phyloP scores from a whole-genome alignment of 768 basidiomycete species.

The Brasilioporus rufonigricans region DNA sequence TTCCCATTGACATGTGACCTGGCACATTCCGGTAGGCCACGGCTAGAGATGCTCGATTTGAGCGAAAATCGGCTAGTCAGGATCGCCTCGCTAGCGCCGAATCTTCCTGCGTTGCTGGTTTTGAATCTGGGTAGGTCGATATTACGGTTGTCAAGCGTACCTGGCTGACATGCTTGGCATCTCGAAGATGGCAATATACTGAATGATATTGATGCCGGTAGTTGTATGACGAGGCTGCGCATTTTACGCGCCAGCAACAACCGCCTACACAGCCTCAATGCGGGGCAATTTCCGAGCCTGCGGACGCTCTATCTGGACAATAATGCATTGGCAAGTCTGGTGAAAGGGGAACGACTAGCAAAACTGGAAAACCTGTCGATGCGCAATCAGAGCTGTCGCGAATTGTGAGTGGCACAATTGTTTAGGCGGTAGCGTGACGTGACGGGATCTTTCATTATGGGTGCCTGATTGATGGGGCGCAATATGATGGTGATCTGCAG shows the following conservation, averaged over 20 bases:
- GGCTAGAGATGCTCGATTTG: conserved; percentile 80
- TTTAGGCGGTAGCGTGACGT: conserved; percentile 26
- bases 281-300: conserved; percentile 61
- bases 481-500: conserved; percentile 36
- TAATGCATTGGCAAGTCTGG: conserved; percentile 57
- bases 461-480: conserved; percentile 36
- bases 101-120: conserved; percentile 57
- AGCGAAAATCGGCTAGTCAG: conserved; percentile 67
- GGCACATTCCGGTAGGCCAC: conserved; percentile 36
- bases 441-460: conserved; percentile 38
- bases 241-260: conserved; percentile 86
- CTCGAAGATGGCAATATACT: conserved; percentile 72
- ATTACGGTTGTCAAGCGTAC: conserved; percentile 10
- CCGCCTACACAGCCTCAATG: conserved; percentile 63
- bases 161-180: conserved; percentile 17
- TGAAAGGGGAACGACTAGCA: conserved; percentile 53
- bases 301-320: conserved; percentile 93
- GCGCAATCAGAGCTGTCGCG: conserved; percentile 80
- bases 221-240: conserved; percentile 66
- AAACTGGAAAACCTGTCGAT: conserved; percentile 89
- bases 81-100: conserved; percentile 57
- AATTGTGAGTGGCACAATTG: conserved; percentile 57
- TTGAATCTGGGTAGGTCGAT: conserved; percentile 79
- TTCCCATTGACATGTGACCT: conserved; percentile 9
- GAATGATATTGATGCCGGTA: conserved; percentile 49